Conservation (phyloP, 1,139 yeast species). For the Geotrichum candidum region DNA sequence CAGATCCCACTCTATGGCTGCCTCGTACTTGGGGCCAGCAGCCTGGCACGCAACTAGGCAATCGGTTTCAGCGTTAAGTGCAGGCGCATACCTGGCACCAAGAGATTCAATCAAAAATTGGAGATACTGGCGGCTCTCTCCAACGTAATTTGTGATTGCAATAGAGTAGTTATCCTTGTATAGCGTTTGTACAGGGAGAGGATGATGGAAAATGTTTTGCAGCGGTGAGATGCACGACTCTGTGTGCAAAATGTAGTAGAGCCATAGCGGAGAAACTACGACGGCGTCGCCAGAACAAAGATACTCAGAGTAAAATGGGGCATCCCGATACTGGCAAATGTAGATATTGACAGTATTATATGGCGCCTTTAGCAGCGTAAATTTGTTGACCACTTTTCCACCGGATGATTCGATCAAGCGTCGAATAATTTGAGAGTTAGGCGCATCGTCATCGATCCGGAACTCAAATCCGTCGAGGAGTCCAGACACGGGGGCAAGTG, state of each 20-base stretch:
- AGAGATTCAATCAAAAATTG: conserved; percentile 55
- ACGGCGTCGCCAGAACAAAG: conserved; percentile 20
- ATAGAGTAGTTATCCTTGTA: conserved; percentile 49
- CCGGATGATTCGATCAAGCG: conserved; percentile 31
- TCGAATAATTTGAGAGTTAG: conserved; percentile 29
- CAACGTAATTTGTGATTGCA: conserved; percentile 74
- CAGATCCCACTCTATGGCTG: conserved; percentile 60
- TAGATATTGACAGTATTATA: conserved; percentile 45
- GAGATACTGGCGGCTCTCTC: conserved; percentile 72
- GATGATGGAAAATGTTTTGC: conserved; percentile 60
- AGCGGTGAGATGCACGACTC: conserved; percentile 54
- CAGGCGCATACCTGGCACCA: conserved; percentile 57
- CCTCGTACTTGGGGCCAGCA: conserved; percentile 65
- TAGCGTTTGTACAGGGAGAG: conserved; percentile 51
- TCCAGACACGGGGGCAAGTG: background rate
- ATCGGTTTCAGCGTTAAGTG: conserved; percentile 37
- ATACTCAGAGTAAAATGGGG: conserved; percentile 43
- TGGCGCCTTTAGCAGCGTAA: conserved; percentile 29
- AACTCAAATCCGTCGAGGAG: conserved; percentile 22
- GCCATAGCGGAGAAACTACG: conserved; percentile 13
- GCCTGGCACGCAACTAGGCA: conserved; percentile 58
- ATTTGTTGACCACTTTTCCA: conserved; percentile 11
- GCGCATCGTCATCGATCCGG: conserved; percentile 7
- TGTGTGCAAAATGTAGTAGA: conserved; percentile 45
- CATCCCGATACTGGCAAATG: conserved; percentile 59